Percentiles rank a stretch among this genome's conserved stretches.
Conservation (phyloP, 2,329 filamentous ascomycete genomes). For the Talaromyces sp. region DNA sequence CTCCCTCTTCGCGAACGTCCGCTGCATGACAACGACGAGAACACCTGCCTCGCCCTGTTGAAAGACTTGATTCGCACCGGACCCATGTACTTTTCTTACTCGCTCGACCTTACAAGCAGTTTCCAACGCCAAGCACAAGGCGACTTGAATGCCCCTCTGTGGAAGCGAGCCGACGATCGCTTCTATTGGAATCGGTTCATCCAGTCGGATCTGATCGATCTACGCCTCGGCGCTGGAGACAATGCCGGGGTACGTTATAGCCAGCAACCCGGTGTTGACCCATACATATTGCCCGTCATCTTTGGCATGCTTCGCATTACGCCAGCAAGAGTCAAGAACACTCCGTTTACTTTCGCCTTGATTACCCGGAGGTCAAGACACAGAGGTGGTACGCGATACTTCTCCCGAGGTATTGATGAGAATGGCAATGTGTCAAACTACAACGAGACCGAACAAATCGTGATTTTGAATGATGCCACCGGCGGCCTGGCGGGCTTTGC, state of each 20-base stretch:
- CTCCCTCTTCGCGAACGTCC: slow-evolving; percentile 88
- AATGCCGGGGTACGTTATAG: slow-evolving; percentile 41
- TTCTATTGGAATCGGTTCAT: slow-evolving; percentile 99
- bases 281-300: slow-evolving; percentile 91
- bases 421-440: slow-evolving; percentile 96
- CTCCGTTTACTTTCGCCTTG: slow-evolving; percentile 74
- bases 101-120: slow-evolving; percentile 90
- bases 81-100: slow-evolving; percentile 98
- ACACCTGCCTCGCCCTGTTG: slow-evolving; percentile 78
- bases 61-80: slow-evolving; percentile 75
- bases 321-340: slow-evolving; percentile 78
- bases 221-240: slow-evolving; percentile 57
- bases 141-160: slow-evolving; percentile 68
- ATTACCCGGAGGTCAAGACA: slow-evolving; percentile 86
- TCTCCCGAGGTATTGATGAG: slow-evolving; percentile 90
- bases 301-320: slow-evolving; percentile 94
- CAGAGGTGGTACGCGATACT: slow-evolving; percentile 86
- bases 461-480: slow-evolving; percentile 78
- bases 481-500: slow-evolving; percentile 75
- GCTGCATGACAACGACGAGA: slow-evolving; percentile 88
- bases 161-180: slow-evolving; percentile 89
- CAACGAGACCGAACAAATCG: slow-evolving; percentile 94
- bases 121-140: slow-evolving; percentile 88
- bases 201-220: slow-evolving; percentile 85
- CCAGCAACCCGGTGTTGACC: slow-evolving; percentile 72